A percentile compares a stretch with the other conserved stretches of the same genome.
Conservation (phyloP, 352 stramenopile species). For the Nothophytophthora sp. region DNA sequence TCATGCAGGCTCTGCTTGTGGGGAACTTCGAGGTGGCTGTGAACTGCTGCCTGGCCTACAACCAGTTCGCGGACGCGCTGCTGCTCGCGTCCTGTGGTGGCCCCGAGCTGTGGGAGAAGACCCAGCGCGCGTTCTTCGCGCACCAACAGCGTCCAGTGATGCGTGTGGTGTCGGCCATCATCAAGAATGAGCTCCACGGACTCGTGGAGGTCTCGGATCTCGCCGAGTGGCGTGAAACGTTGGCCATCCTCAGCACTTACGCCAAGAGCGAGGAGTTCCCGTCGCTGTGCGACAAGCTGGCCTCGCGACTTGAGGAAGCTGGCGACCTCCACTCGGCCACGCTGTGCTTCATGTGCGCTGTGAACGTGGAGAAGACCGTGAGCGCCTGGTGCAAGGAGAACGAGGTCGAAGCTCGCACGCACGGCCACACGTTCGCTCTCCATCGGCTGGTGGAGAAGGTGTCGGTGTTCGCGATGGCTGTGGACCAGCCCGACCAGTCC, state of each 20-base stretch:
- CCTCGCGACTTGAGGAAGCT: constrained; percentile 89
- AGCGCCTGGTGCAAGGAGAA: constrained; percentile 91
- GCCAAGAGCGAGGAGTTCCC: constrained; percentile 97
- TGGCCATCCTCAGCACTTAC: constrained; percentile 98
- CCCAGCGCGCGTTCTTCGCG: constrained; percentile 95
- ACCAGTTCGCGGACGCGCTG: constrained; percentile 96
- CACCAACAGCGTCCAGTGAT: constrained; percentile 93
- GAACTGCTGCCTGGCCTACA: constrained; percentile 96
- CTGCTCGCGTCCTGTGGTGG: constrained; percentile 93
- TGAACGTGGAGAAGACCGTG: constrained; percentile 89
- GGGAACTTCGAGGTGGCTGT: constrained; percentile 98
- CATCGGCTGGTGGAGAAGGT: constrained; percentile 98
- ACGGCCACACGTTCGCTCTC: constrained; percentile 80
- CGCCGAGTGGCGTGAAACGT: constrained; percentile 96
- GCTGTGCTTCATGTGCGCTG: constrained; percentile 97
- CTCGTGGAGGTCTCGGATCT: constrained; percentile 91
- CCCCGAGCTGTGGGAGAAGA: constrained; percentile 95
- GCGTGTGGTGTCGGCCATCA: constrained; percentile 95
- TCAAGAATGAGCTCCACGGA: constrained; percentile 92
- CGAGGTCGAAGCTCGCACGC: constrained; percentile 70
- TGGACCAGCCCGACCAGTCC: constrained; percentile 81
- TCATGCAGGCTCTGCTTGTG: constrained; percentile 96
- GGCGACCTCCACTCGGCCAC: constrained; percentile 92
- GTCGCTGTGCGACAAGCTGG: constrained; percentile 94
- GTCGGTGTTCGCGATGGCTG: constrained; percentile 92